Evolutionary conservation across 805 yeast genomes (phyloP).

Genomic region (Cephaloascus fragrans): DNA sequence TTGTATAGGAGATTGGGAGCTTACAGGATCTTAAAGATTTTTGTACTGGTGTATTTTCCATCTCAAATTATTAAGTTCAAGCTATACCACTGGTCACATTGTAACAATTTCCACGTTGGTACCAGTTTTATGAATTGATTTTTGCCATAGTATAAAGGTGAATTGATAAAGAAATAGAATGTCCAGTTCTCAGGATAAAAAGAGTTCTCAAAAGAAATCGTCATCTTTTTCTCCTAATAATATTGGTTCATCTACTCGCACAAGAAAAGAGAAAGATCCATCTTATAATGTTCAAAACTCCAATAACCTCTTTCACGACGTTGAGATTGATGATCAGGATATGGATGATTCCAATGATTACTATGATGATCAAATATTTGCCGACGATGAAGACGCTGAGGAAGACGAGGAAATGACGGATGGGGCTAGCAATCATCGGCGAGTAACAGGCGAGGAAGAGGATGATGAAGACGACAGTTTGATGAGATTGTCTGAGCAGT

Average conservation of each 20-base stretch:
- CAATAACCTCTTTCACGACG: too few species aligned
- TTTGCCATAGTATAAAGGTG: too few species aligned
- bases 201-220: neutral
- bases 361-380: slow-evolving; percentile 3
- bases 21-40: too few species aligned
- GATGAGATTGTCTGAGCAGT: slow-evolving; percentile 28
- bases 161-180: too few species aligned
- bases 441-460: slow-evolving; percentile 7
- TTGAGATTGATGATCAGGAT: neutral
- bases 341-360: slow-evolving; percentile 4
- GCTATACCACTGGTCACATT: too few species aligned
- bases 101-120: neutral
- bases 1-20: too few species aligned
- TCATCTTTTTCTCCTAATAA: neutral
- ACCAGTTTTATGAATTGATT: too few species aligned
- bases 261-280: neutral
- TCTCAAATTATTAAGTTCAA: too few species aligned
- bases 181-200: neutral
- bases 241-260: neutral
- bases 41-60: too few species aligned
- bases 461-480: slow-evolving; percentile 16
- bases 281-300: too few species aligned
- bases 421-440: slow-evolving; percentile 1
- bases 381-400: slow-evolving; percentile 10
- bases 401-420: slow-evolving; percentile 9